phyloP scores from a whole-genome alignment of 2,329 filamentous ascomycete species.

The Cercospora berteroae region DNA sequence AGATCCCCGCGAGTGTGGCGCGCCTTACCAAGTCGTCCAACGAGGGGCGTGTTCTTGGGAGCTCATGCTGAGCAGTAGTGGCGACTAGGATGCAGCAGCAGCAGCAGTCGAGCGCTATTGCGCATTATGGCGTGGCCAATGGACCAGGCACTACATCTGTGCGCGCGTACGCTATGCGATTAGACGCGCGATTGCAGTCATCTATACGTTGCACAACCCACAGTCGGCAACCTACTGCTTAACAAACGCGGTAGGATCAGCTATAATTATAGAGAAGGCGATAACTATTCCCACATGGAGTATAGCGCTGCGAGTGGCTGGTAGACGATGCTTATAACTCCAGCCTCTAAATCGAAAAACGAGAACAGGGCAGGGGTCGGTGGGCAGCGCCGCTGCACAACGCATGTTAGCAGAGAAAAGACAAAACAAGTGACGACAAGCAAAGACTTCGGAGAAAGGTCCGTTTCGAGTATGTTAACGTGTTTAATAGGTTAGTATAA shows the following conservation, averaged over 20 bases:
- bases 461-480: neutral
- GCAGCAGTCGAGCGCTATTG: neutral
- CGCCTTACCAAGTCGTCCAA: neutral
- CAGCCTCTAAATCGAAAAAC: neutral
- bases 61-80: no score
- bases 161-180: neutral
- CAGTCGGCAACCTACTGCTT: neutral
- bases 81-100: neutral
- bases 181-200: neutral
- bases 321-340: neutral
- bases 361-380: neutral
- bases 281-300: neutral
- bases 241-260: neutral
- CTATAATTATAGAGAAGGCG: neutral
- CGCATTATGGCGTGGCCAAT: neutral
- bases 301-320: neutral
- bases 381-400: neutral
- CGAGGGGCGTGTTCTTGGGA: neutral
- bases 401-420: neutral
- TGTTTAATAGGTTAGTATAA: no score
- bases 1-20: neutral
- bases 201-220: neutral
- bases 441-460: neutral
- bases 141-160: neutral
- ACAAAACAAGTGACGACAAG: neutral